Evolutionary conservation across 2,329 filamentous ascomycete species (phyloP).

Genomic region (Epichloe festucae): DNA sequence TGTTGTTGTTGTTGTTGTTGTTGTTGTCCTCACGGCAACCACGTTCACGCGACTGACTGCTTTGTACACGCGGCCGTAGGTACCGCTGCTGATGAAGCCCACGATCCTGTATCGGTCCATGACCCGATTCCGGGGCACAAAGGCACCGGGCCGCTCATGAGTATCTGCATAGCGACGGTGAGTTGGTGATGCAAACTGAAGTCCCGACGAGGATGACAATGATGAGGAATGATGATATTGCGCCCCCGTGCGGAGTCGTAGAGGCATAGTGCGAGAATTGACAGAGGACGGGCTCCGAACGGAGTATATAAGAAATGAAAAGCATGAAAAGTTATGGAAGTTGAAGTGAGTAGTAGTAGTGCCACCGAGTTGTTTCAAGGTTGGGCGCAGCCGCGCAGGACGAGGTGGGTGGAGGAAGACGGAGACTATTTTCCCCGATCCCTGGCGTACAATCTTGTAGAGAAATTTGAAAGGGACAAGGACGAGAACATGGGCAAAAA

Average conservation of each 20-base stretch:
- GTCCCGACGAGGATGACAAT: slow-evolving; percentile 8
- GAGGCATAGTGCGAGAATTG: slow-evolving; percentile 16
- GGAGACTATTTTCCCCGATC: no score
- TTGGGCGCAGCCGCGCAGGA: not conserved
- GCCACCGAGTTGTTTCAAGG: no score
- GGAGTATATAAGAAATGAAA: not conserved
- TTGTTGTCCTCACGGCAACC: slow-evolving; percentile 3
- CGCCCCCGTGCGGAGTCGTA: slow-evolving; percentile 20
- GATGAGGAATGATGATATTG: slow-evolving; percentile 12
- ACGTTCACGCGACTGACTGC: slow-evolving; percentile 49
- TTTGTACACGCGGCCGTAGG: slow-evolving; percentile 97
- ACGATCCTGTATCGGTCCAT: slow-evolving; percentile 92
- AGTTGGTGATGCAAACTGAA: slow-evolving; percentile 15
- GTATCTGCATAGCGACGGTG: slow-evolving; percentile 33
- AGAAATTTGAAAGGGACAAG: not conserved
- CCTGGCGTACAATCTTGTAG: no score
- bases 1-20: not conserved
- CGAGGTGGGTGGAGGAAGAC: no score
- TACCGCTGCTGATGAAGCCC: slow-evolving; percentile 95
- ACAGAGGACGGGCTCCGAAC: not conserved
- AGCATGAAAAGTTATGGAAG: no score
- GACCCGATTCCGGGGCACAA: slow-evolving; percentile 72
- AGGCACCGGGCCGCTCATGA: slow-evolving; percentile 38
- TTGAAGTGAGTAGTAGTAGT: no score
- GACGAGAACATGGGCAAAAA: not conserved